Evolutionary conservation across 352 stramenopile species (phyloP), one percentile per base, ranked within the genome.

Genomic region (Phytophthora pisi): DNA sequence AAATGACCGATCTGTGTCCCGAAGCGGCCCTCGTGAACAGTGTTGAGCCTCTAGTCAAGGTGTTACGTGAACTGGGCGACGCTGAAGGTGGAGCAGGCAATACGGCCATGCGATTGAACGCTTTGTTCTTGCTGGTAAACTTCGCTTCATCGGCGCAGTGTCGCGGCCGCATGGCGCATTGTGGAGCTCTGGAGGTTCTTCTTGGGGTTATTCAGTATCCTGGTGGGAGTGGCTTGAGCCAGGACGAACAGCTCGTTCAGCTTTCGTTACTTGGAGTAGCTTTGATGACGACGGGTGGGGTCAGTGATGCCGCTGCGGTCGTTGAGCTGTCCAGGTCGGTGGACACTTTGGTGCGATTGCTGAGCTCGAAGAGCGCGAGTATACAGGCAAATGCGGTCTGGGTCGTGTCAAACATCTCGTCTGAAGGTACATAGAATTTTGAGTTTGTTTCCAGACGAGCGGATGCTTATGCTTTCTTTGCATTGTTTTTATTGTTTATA

Each of bases 341-440:
- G 9, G 72, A 81, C 24, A 69, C 66, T 4, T 42, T 94, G 20
- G 55, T 94, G 1, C 38, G 36, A 1, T 67, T 91, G 10, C 51
- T 94, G 46, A 72, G 54, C 30, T 86, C 82, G 28, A 84, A 75
- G 57, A 89, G 79, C 36, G 49, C 69, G 4, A 80, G 75, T 36
- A 77, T 92, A 7, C 82, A 92, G 56, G 82, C 86, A 23, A 90
- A 91, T 51, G 78, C 81, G 15, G 86, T 92, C 2, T 92, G 86
- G 86, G 78, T 94, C 2, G 71, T 94, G 18, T 91, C 84, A 11
- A 94, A 94, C 45, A 80, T 92, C 18, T 90, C 77, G 0, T 69
- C 51, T 9, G 77, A 91, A 77, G 82, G 83, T 92, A 57, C 61
- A 63, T 18, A 7, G 15, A n/a, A 13, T 8, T 68, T 57, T 38